Conservation (phyloP, 2,329 filamentous ascomycete genomes). For the Penicillium rolfsii region DNA sequence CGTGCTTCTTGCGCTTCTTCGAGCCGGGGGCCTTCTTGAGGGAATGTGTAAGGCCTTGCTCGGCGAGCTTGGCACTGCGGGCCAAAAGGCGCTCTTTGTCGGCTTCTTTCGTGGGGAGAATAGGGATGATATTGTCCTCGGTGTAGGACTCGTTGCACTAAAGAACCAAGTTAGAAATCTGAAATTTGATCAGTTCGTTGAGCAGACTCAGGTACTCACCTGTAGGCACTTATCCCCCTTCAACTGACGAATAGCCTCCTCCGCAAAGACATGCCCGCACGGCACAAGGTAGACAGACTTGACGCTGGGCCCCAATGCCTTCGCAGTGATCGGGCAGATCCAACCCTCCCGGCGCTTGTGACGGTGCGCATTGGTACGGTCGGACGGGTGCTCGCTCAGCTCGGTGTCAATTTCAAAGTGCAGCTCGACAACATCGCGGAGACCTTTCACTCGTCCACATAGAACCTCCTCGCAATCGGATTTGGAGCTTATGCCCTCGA, state of each 20-base stretch:
- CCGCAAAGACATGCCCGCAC: conserved; percentile 92
- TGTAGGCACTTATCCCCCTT: conserved; percentile 63
- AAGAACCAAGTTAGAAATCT: conserved; percentile 6
- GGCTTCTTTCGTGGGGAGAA: conserved; percentile 70
- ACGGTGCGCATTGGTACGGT: conserved; percentile 41
- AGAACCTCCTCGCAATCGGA: conserved; percentile 65
- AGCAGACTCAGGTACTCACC: conserved; percentile 40
- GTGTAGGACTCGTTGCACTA: conserved; percentile 77
- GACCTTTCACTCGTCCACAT: conserved; percentile 68
- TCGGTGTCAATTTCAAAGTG: conserved; percentile 66
- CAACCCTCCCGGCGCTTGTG: conserved; percentile 59
- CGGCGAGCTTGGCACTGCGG: conserved; percentile 69
- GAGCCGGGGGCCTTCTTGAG: conserved; percentile 74
- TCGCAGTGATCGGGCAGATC: conserved; percentile 85
- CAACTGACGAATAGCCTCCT: conserved; percentile 82
- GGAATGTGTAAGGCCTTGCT: conserved; percentile 77
- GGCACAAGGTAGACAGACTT: conserved; percentile 89
- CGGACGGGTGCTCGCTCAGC: conserved; percentile 42
- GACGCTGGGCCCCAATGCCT: conserved; percentile 76
- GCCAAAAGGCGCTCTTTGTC: conserved; percentile 71
- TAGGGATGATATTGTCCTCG: conserved; percentile 75
- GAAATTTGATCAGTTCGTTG: background rate
- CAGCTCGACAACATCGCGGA: conserved; percentile 86
- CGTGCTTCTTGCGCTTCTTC: conserved; percentile 77
- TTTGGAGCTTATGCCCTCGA: conserved; percentile 57